Evolutionary conservation across 805 yeast genomes (phyloP).

Genomic region (Starmerella tilneyi): DNA sequence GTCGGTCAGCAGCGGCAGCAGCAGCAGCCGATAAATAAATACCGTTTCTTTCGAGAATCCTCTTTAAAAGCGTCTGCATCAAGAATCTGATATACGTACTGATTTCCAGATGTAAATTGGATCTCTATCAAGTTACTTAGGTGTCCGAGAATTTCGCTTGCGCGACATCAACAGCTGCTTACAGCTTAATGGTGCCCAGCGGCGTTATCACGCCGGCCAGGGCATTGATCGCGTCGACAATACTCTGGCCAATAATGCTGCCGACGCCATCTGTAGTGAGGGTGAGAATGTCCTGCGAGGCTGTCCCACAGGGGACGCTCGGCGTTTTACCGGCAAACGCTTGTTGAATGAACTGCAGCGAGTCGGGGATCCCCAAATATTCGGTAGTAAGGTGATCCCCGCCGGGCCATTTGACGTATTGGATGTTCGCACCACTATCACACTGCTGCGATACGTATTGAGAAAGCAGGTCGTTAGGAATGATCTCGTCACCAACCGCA

Average conservation of each 20-base stretch:
- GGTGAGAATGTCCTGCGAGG: slow-evolving; percentile 9
- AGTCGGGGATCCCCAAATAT: slow-evolving; percentile 7
- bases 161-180: not conserved
- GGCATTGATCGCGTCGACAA: not conserved
- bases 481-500: slow-evolving; percentile 23
- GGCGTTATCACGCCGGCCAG: slow-evolving; percentile 5
- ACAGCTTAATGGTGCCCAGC: not conserved
- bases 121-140: too few species aligned
- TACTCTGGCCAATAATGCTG: slow-evolving; percentile 5
- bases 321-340: slow-evolving; percentile 13
- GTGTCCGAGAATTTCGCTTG: too few species aligned
- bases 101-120: too few species aligned
- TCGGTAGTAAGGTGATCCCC: slow-evolving; percentile 9
- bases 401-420: slow-evolving; percentile 2
- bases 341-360: slow-evolving; percentile 15
- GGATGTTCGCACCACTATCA: slow-evolving; percentile 9
- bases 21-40: too few species aligned
- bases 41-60: too few species aligned
- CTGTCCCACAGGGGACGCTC: slow-evolving; percentile 6
- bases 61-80: not conserved
- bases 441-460: slow-evolving; percentile 13
- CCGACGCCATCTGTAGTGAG: slow-evolving; percentile 1
- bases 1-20: too few species aligned
- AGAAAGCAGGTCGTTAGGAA: slow-evolving; percentile 18
- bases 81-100: not conserved